Base-by-base conservation (phyloP, 1,139 yeast genomes). In the Zygoascus meyerae region DNA sequence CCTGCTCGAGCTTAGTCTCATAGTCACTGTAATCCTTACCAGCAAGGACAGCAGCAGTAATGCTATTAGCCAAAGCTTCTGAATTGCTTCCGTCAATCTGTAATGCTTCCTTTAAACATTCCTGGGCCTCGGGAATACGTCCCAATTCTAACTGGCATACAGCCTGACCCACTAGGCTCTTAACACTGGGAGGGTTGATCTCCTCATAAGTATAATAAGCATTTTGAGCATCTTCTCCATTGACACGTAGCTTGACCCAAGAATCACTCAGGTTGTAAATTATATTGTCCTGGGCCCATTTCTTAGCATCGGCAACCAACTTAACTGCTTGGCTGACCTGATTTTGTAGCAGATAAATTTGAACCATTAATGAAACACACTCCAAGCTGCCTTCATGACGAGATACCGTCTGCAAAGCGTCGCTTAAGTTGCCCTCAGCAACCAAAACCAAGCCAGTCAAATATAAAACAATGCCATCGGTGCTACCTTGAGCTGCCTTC, bases 131-230 rank as follows among this genome's bases (percentile, higher is more conserved):
- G 14, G 73, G 74, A 46, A 69, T 55, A 39, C 75, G 69, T n/a
- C 71, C 72, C 44, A 74, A 60, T 55, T 70, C 72, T 46, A 74
- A 60, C 51, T 73, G 75, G 10, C 77, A 63, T 2, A 71, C 71
- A 9, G 74, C 68, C 55, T 72, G 72, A 35, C 77, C 76, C 44
- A 75, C 64, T 40, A 78, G 61, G 30, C 69, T 73, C 68, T 67
- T 72, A 62, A 58, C 77, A 65, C 72, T 73, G 66, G 61, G 78
- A 71, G 71, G 73, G 46, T 81, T 73, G 48, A 81, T 70, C 65
- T 84, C 94, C 62, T 84, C 92, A 63, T 77, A 84, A 56, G 84
- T 83, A 64, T 81, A 84, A 66, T 74, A 79, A 1, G 85, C 72
- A 53, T 78, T 78, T 62, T 75, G 82, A 52, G 79, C 74, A 53